These are phyloP conservation scores for Haplosporangium sp. DNA, from an alignment of 371 early-diverging fungal genomes.

Conservation along the genomic window DNA sequence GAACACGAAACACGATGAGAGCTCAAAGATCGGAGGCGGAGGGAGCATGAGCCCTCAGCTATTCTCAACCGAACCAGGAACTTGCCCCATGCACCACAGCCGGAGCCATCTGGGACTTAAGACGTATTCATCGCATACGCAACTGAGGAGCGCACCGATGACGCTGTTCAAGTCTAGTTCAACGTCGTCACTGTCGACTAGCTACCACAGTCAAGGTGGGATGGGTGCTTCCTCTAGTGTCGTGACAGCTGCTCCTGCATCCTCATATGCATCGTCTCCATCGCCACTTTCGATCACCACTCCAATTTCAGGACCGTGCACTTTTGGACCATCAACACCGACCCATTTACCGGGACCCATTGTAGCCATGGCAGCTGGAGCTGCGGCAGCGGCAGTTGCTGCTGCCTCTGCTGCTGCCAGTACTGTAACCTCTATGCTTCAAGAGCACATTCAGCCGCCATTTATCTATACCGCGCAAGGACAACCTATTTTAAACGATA, in stretches of 20 bases:
- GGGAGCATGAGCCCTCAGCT: conserved; percentile 24
- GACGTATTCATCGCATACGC: conserved; percentile 11
- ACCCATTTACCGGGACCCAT: conserved; percentile 15
- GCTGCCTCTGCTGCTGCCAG: conserved; percentile 40
- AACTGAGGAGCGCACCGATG: background rate
- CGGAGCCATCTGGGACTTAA: conserved; percentile 18
- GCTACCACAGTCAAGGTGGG: conserved; percentile 13
- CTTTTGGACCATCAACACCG: conserved; percentile 4
- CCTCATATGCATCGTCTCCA: background rate
- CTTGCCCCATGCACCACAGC: conserved; percentile 28
- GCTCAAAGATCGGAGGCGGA: conserved; percentile 44
- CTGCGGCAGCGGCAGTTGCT: conserved; percentile 36
- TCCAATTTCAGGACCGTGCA: background rate
- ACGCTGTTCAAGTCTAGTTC: conserved; percentile 24
- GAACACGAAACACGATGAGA: conserved; percentile 35
- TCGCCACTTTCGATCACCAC: background rate
- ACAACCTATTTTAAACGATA: background rate
- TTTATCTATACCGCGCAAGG: conserved; percentile 33
- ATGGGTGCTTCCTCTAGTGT: background rate
- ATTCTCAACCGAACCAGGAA: conserved; percentile 1
- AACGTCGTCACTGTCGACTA: conserved; percentile 23
- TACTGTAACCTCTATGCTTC: conserved; percentile 35
- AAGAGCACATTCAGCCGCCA: conserved; percentile 33
- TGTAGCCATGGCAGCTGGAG: conserved; percentile 41
- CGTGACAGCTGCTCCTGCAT: conserved; percentile 6